A percentile compares a stretch with the other conserved stretches of the same genome.
phyloP scores from a whole-genome alignment of 2,329 filamentous ascomycete species.

The Leptoxyphium fumago region DNA sequence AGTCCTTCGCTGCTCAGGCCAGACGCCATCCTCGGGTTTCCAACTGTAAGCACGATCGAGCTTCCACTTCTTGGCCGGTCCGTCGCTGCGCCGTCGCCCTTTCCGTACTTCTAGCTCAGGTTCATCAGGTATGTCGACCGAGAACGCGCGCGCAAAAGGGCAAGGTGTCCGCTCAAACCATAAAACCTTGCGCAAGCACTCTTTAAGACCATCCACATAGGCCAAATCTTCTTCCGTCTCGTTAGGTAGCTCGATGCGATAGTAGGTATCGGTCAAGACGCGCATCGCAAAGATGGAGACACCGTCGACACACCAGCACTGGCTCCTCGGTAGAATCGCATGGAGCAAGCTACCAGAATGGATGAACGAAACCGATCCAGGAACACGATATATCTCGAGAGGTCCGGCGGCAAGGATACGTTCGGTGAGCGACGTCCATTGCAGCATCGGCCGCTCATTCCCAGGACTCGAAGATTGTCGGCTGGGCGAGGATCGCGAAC shows the following conservation, averaged over 20 bases:
- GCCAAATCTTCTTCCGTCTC: constrained; percentile 47
- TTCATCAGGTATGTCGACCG: constrained; percentile 55
- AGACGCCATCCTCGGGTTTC: constrained; percentile 28
- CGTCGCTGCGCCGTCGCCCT: constrained; percentile 52
- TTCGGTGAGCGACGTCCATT: constrained; percentile 58
- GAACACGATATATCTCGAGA: constrained; percentile 72
- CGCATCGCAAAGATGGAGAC: constrained; percentile 75
- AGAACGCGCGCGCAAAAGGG: constrained; percentile 67
- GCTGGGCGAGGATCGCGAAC: constrained; percentile 15
- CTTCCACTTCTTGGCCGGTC: constrained; percentile 37
- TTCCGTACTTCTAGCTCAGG: constrained; percentile 47
- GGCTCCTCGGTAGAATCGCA: constrained; percentile 75
- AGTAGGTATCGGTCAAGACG: constrained; percentile 70
- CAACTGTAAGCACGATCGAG: constrained; percentile 29
- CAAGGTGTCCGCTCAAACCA: constrained; percentile 80
- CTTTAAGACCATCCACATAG: constrained; percentile 52
- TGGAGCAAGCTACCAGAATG: constrained; percentile 73
- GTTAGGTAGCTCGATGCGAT: constrained; percentile 73
- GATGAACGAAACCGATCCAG: constrained; percentile 73
- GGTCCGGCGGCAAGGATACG: constrained; percentile 67
- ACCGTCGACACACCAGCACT: constrained; percentile 87
- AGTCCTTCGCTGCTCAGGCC: constrained; percentile 5
- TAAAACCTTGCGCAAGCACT: constrained; percentile 55
- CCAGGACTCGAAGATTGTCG: constrained; percentile 19
- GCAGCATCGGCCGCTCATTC: constrained; percentile 30